Evolutionary conservation across 2,329 filamentous ascomycete species (phyloP).

Genomic region (Colletotrichum limetticola): DNA sequence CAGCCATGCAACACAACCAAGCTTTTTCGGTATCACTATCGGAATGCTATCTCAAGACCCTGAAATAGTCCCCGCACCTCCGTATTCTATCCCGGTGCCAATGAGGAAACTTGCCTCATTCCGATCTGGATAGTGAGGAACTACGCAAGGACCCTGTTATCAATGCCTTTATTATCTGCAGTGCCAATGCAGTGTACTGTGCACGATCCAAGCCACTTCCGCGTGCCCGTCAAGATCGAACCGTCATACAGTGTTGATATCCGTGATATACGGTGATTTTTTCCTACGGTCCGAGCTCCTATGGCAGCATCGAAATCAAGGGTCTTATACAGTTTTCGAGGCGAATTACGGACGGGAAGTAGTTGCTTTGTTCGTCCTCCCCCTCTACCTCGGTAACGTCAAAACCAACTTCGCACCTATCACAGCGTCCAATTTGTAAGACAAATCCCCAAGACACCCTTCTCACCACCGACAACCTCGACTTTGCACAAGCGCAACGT

Average conservation of each 20-base stretch:
- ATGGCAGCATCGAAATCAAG: not conserved
- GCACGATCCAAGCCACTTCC: not conserved
- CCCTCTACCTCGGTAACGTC: conserved; percentile 4
- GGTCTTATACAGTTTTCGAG: not conserved
- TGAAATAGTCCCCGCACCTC: too few relatives aligned
- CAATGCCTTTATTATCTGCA: not conserved
- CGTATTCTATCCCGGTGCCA: too few relatives aligned
- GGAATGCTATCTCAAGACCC: too few relatives aligned
- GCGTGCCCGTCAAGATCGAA: not conserved
- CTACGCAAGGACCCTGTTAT: not conserved
- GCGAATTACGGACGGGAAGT: not conserved
- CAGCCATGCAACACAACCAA: too few relatives aligned
- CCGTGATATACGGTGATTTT: not conserved
- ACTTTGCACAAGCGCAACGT: too few relatives aligned
- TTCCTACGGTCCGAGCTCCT: not conserved
- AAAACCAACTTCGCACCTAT: not conserved
- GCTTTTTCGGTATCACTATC: too few relatives aligned
- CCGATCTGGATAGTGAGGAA: not conserved
- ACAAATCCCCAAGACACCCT: not conserved
- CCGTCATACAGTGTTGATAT: not conserved
- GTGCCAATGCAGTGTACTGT: not conserved
- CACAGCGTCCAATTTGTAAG: not conserved
- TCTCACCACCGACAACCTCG: not conserved
- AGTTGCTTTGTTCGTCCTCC: not conserved
- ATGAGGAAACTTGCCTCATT: not conserved